Base-by-base conservation (phyloP, 2,329 filamentous ascomycete genomes). In the Aspergillus versicolor region DNA sequence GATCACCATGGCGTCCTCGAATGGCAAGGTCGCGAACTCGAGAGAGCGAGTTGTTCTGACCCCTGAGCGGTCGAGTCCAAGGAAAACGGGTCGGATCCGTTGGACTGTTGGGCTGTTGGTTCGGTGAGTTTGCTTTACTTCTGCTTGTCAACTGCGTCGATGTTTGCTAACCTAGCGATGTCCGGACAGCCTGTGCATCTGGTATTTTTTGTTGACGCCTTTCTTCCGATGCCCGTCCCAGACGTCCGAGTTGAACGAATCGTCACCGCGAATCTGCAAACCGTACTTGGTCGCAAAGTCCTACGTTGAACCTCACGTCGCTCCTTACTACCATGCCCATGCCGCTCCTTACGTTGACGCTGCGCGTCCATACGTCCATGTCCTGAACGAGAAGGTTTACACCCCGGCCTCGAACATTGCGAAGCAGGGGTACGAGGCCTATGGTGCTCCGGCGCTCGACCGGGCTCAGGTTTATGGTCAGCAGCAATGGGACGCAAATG, bases 241-340 rank as follows among this genome's bases (percentile, higher is more conserved):
- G 8, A 76, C 88, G 59, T 83, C 87, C 27, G 82, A 85, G 24
- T 84, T 94, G 67, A 83, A 85, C 66, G 84, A 88, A 24, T 76
- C 81, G 30, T 90, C 91, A 1, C 90, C 92, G 1, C 82, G 79
- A 62, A 84, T 97, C 60, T 99, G 94, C 83, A 88, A 88, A 68
- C 88, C 90, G 9, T 97, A 97, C 66, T 69, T 88, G 34, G 75
- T 82, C 82, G 88, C 78, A 75, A 86, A 76, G 65, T 86, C 79
- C 78, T 87, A 81, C 56, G 78, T 92, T 58, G 77, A 85, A 24
- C 94, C 94, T 3, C 88, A 93, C 72, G 69, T 95, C 32, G 82
- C 88, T 65, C 93, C 92, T 3, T 96, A 95, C 76, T 97, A 97
- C 74, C 79, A 93, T 64, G 75, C 84, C 57, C 96, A 97, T 69